Evolutionary conservation across 345 rosid genomes (phyloP), one percentile per base, ranked within the genome.

Genomic region (Rhodomyrtus tomentosa): DNA sequence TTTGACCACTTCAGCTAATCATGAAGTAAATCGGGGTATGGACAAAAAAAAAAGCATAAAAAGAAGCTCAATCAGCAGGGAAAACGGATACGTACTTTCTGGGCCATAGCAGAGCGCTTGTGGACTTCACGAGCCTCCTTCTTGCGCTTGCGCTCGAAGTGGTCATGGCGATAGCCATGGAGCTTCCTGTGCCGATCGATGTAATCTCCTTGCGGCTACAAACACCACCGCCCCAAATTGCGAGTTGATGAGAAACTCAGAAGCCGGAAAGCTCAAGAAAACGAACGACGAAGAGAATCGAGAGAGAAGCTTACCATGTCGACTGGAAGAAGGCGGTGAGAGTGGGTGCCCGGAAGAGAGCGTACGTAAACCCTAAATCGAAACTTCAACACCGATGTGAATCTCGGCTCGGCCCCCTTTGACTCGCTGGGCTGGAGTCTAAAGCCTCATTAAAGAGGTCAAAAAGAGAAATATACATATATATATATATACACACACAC

Each of bases 151-250:
- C 93, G 94, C 89, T 95, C 99, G 88, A 88, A 88, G 90, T 92
- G 90, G 82, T 97, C 99, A 85, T 82, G 91, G 83, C 98, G 98
- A 85, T 90, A 88, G 62, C 98, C 98, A 93, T 94, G 10, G 81
- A 95, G 92, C 98, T 95, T 95, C 89, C 90, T 88, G 94, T 92
- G 95, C 11, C 89, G 85, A 32, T 97, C 98, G 45, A 95, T 97
- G 86, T 95, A 89, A 93, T 97, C 98, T 85, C 98, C 98, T 92
- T 95, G 99, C 85, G 98, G 94, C 99, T 97, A 86, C 80, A 62
- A 83, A 11, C 32, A 89, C 10, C 76, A 68, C 10, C 58, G 10
- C 38, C 58, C 76, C 42, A 62, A 22, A 62, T 59, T 36, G 42
- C 5, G 22, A 29, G 32, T 18, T 4, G 76, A 32, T 18, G 42